Base-by-base conservation (phyloP, 2,329 filamentous ascomycete genomes). In the Alternaria conjuncta region DNA sequence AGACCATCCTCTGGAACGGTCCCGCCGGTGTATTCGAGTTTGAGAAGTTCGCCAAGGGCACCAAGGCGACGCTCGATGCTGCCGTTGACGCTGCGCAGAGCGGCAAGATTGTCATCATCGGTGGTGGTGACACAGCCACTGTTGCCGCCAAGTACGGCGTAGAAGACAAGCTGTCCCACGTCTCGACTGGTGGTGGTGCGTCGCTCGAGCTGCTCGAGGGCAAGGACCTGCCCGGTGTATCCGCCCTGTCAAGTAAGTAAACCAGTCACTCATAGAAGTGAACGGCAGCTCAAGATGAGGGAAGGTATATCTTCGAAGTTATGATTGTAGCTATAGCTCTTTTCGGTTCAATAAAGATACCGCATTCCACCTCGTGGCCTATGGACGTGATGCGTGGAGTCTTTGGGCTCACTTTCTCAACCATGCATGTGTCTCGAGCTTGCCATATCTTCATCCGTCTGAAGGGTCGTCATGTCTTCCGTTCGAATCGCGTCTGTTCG, bases 1-100 rank as follows among this genome's bases (percentile, higher is more conserved):
- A 97, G 88, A 99, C 96, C 61, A 97, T 99, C 81, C 92, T 99
- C 69, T 99, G 96, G 96, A 99, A 99, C 86, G 96, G 96, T 60
- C 96, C 96, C 59, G 90, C 95, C 15, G 96, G 96, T 82, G 96
- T 99, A 73, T 99, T 99, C 77, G 96, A 99, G 88, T 92, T 98
- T 78, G 93, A 97, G 66, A 91, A 92, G 80, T 99, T 99, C 81
- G 93, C 94, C 78, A 90, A 86, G 67, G 96, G 93, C 75, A 99
- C 96, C 78, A 97, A 97, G 88, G 87, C 89, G 66, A 97, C 93
- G 54, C 89, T 99, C 73, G 92, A 97, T 78, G 93, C 93, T 61
- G 94, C 91, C 57, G 94, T 98, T 57, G 86, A 87, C 23, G 96
- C 92, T 65, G 92, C 91, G 64, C 86, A 92, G 82, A 87, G 85